A percentile compares a stretch with the other conserved stretches of the same genome.
phyloP scores from a whole-genome alignment of 305 asterid genomes.

The Ilex paraguariensis region DNA sequence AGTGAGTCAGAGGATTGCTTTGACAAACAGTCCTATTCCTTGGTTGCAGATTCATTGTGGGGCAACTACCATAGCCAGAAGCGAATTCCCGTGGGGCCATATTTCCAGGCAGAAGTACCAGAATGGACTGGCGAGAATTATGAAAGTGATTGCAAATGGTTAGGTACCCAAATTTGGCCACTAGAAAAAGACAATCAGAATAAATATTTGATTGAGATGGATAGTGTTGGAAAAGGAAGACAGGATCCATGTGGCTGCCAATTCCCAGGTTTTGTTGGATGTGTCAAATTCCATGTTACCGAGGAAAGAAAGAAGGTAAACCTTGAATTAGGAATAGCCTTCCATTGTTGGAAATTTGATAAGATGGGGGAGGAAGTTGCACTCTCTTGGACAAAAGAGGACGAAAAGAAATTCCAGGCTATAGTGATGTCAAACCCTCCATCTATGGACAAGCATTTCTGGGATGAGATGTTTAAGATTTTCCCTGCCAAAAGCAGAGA shows the following conservation, averaged over 20 bases:
- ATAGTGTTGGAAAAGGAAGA: conserved; percentile 64
- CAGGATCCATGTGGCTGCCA: conserved; percentile 63
- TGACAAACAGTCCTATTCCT: conserved; percentile 19
- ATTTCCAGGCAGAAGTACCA: conserved; percentile 50
- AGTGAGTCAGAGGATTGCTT: conserved; percentile 3
- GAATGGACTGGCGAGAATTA: conserved; percentile 31
- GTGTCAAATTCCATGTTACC: conserved; percentile 49
- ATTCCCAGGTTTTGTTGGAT: conserved; percentile 39
- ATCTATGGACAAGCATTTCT: conserved; percentile 38
- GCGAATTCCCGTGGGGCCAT: conserved; percentile 37
- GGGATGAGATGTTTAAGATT: conserved; percentile 58
- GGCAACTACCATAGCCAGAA: conserved; percentile 19
- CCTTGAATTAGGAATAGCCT: conserved; percentile 56
- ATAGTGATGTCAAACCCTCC: conserved; percentile 41
- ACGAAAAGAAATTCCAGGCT: conserved; percentile 39
- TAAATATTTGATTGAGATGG: conserved; percentile 50
- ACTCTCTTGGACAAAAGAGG: conserved; percentile 47
- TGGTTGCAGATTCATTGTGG: conserved; percentile 26
- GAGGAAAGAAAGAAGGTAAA: conserved; percentile 46
- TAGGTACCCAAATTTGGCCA: conserved; percentile 67
- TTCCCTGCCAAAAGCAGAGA: conserved; percentile 50
- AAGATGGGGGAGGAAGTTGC: conserved; percentile 52
- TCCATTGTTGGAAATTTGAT: conserved; percentile 48
- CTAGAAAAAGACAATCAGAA: conserved; percentile 29
- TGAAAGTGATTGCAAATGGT: conserved; percentile 51